phyloP scores from a whole-genome alignment of 192 early-diverging fungal species.

The Coemansia sp. region DNA sequence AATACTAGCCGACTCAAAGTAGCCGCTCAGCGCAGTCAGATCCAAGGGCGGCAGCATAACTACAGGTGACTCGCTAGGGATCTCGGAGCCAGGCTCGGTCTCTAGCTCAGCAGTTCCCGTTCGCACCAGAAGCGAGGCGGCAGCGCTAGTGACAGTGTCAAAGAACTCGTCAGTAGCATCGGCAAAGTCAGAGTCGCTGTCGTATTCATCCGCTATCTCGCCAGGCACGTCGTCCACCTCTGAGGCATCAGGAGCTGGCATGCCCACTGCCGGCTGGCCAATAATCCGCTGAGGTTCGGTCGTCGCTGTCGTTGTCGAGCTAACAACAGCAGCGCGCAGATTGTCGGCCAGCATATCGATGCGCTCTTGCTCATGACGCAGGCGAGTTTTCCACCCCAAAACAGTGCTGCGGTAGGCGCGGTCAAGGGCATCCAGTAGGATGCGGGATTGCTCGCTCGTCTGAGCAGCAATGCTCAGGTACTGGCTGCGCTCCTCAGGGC shows the following conservation, averaged over 20 bases:
- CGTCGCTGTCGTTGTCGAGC: conserved; percentile 22
- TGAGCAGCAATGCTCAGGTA: conserved; percentile 33
- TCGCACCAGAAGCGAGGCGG: conserved; percentile 11
- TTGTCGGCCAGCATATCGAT: conserved; percentile 54
- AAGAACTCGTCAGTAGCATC: conserved; percentile 65
- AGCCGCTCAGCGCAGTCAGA: conserved; percentile 45
- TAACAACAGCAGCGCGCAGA: conserved; percentile 46
- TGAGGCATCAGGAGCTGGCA: not conserved
- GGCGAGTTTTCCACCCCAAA: conserved; percentile 26
- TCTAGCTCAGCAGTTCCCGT: not conserved
- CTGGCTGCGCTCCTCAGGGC: conserved; percentile 22
- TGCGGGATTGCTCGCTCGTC: conserved; percentile 30
- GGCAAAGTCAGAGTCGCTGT: conserved; percentile 53
- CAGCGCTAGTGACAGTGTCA: conserved; percentile 56
- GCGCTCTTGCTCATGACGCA: conserved; percentile 50
- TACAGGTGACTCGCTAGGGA: not conserved
- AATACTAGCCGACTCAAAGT: conserved; percentile 16
- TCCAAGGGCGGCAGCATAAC: conserved; percentile 4
- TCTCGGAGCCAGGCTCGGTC: not conserved
- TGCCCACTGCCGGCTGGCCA: not conserved
- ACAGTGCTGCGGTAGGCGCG: conserved; percentile 27
- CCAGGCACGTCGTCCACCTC: not conserved
- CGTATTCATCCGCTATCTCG: conserved; percentile 21
- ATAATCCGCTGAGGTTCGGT: not conserved
- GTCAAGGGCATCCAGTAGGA: conserved; percentile 23